phyloP scores from a whole-genome alignment of 768 basidiomycete genomes.

The Tricholoma flavovirens region DNA sequence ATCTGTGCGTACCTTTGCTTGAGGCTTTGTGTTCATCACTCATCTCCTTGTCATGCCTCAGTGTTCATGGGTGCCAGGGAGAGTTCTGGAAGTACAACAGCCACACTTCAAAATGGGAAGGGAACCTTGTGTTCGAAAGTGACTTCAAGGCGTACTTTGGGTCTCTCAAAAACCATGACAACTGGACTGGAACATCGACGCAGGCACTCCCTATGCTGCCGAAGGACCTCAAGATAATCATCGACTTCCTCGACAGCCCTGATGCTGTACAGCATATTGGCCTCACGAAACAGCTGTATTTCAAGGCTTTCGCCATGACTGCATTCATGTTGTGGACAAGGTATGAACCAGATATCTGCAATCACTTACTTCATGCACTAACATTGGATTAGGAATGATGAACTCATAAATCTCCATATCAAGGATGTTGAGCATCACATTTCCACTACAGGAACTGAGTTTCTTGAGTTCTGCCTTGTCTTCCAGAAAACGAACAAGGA shows the following conservation, averaged over 20 bases:
- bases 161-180: conserved; percentile 14
- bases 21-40: neutral
- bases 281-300: neutral
- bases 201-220: conserved; percentile 18
- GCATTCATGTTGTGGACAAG: neutral
- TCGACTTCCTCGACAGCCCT: neutral
- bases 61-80: conserved; percentile 14
- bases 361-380: no score
- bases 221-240: neutral
- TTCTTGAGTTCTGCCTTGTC: conserved; percentile 13
- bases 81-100: conserved; percentile 13
- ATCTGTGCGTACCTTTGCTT: conserved; percentile 5
- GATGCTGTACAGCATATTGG: neutral
- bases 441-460: neutral
- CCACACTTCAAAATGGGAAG: conserved; percentile 12
- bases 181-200: conserved; percentile 9
- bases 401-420: neutral
- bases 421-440: neutral
- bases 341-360: no score
- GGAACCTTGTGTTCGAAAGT: conserved; percentile 15
- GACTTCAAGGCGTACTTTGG: conserved; percentile 14
- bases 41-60: neutral
- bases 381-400: neutral
- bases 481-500: conserved; percentile 20
- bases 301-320: neutral